These are phyloP conservation scores for Podospora appendiculata DNA, from an alignment of 495 filamentous ascomycete species.

Conservation along the genomic window DNA sequence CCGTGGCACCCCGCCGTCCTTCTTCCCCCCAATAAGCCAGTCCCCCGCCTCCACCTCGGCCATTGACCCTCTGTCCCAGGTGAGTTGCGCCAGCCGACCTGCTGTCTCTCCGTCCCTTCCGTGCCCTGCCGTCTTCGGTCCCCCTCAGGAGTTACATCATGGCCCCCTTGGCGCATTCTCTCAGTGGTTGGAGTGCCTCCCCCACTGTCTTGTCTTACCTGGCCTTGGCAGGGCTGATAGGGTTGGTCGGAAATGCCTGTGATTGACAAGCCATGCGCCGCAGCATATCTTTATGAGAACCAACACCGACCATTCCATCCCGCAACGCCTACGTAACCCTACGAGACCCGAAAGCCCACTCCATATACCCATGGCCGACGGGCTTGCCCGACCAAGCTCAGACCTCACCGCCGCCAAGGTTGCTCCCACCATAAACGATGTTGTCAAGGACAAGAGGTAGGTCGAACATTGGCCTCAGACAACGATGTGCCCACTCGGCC, in stretches of 20 bases:
- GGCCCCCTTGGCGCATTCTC: not conserved
- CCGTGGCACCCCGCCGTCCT: not conserved
- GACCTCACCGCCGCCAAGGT: conserved; percentile 25
- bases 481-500: not conserved
- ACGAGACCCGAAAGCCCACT: conserved; percentile 45
- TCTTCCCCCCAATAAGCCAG: not conserved
- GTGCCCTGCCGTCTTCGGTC: not conserved
- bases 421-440: conserved; percentile 23
- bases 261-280: not conserved
- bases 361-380: conserved; percentile 24
- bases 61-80: conserved; percentile 41
- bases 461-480: conserved; percentile 8
- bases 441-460: conserved; percentile 62
- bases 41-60: conserved; percentile 17
- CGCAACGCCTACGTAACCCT: conserved; percentile 55
- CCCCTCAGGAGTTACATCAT: not conserved
- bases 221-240: too few species aligned
- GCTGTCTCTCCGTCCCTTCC: too few species aligned
- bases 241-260: not conserved
- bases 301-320: conserved; percentile 64
- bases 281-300: conserved; percentile 75
- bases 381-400: conserved; percentile 29
- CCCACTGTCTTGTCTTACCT: too few species aligned
- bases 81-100: conserved; percentile 12
- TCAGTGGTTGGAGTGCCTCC: too few species aligned